phyloP scores from a whole-genome alignment of 345 rosid genomes.

The Populus deltoides region DNA sequence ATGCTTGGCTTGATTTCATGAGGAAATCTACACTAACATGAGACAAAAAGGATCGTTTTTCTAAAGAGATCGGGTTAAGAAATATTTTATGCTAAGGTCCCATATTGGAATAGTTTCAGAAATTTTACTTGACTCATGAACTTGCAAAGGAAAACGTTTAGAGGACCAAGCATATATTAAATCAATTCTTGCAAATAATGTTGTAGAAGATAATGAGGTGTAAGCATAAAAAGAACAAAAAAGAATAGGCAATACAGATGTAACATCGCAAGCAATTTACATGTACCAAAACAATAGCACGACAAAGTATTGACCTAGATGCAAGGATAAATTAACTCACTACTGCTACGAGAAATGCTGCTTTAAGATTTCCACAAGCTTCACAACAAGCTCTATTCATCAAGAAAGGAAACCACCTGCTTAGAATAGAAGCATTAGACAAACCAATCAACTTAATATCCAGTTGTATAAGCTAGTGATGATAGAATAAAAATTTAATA shows the following conservation, averaged over 20 bases:
- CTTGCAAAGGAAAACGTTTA: not conserved
- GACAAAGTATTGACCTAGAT: not conserved
- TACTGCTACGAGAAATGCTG: conserved; percentile 91
- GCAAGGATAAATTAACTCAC: conserved; percentile 39
- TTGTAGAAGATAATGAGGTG: not conserved
- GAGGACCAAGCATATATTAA: not conserved
- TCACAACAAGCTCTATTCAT: conserved; percentile 87
- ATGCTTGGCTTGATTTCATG: not conserved
- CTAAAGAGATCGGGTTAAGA: not conserved
- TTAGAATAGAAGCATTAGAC: conserved; percentile 19
- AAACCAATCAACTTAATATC: conserved; percentile 11
- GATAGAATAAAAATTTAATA: not conserved
- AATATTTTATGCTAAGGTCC: not conserved
- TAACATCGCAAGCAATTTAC: not conserved
- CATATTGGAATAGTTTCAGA: not conserved
- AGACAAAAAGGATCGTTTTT: not conserved
- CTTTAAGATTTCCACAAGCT: conserved; percentile 96
- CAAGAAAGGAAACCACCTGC: conserved; percentile 99
- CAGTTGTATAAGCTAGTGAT: not conserved
- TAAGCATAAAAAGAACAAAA: not conserved
- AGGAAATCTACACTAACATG: not conserved
- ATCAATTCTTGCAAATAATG: not conserved
- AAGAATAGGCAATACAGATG: not conserved
- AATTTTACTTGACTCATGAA: not conserved
- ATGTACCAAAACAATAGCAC: not conserved